Base-by-base conservation (phyloP, 2,329 filamentous ascomycete genomes). In the Colletotrichum ledebouriae region DNA sequence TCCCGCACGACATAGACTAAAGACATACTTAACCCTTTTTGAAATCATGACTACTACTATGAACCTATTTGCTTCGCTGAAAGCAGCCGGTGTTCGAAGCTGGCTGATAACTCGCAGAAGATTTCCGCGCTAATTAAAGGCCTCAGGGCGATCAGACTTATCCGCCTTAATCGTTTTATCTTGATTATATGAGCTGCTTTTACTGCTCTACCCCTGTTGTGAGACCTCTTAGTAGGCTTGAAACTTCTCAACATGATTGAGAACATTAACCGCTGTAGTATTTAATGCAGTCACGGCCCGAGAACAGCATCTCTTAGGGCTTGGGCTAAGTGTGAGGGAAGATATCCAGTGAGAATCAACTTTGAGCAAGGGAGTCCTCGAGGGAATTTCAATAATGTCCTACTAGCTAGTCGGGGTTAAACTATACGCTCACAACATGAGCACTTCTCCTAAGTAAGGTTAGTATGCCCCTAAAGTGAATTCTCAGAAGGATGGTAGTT, bases 21-120 rank as follows among this genome's bases (percentile, higher is more conserved):
- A 46, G 42, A 46, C n/a, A 46, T 46, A 46, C 7, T 46, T 20
- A 20, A 17, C 42, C 7, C 42, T 46, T 46, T 20, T 46, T 11
- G 5, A 46, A 46, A 20, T 13, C 9, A 20, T 46, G 42, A 46
- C 42, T 46, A 46, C 42, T 20, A 46, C n/a, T 20, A 46, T 46
- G 42, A 5, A 46, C n/a, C 42, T 5, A 46, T 13, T 46, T 46
- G 42, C n/a, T 11, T 46, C 42, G 42, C 42, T 20, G 42, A 20
- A 20, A 46, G 42, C 42, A 46, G 42, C 9, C 42, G 42, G 42
- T 46, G n/a, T 46, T 46, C 42, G 42, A 46, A 20, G 42, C n/a
- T 20, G n/a, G 42, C n/a, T 2, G n/a, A 46, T 46, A 20, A 46
- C 42, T 20, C 7, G n/a, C 42, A 46, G 12, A 20, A 46, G 3